Base-by-base conservation (phyloP, 164 flowering plant genomes). In the Vitis riparia region DNA sequence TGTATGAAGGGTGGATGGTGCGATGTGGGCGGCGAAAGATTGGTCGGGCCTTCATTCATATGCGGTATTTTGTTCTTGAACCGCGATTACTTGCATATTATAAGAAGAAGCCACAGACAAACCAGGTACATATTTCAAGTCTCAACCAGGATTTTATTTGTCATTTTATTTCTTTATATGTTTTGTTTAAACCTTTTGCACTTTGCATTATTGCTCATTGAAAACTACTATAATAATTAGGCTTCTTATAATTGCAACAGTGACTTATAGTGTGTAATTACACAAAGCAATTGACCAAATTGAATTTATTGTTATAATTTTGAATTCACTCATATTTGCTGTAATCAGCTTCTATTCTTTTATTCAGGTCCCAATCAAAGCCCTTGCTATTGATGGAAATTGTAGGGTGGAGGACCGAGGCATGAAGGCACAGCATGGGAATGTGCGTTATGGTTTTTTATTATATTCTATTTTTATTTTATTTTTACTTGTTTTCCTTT, bases 1-100 rank as follows among this genome's bases (percentile, higher is more conserved):
- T 90, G 37, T 82, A 88, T 52, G 95, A 90, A 73, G 95, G 95
- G 66, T 90, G 92, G 92, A 84, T 90, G 92, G 95, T 90, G 15
- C 74, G 95, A 66, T 85, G 83, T 78, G 95, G 94, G 49, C 69
- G 95, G 77, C 76, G 92, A 77, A 90, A 85, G 85, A 87, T 90
- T 66, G 95, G 92, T 8, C 80, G 92, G 73, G 88, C 94, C 1
- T 90, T 69, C 69, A 88, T 90, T 63, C 95, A 90, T 59, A 90
- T 88, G 92, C 79, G 95, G 9, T 90, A 85, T 78, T 90, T 90
- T 56, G 92, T 88, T 68, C 90, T 90, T 8, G 95, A 90, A 67
- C 68, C 87, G 52, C 82, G 88, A 16, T 76, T 90, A 66, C 83
- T 90, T 49, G 92, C 95, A 6, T 90, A 90, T 77, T 90, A 88